Evolutionary conservation across 768 basidiomycete genomes (phyloP).

Genomic region (Lactarius pseudohatsudake): DNA sequence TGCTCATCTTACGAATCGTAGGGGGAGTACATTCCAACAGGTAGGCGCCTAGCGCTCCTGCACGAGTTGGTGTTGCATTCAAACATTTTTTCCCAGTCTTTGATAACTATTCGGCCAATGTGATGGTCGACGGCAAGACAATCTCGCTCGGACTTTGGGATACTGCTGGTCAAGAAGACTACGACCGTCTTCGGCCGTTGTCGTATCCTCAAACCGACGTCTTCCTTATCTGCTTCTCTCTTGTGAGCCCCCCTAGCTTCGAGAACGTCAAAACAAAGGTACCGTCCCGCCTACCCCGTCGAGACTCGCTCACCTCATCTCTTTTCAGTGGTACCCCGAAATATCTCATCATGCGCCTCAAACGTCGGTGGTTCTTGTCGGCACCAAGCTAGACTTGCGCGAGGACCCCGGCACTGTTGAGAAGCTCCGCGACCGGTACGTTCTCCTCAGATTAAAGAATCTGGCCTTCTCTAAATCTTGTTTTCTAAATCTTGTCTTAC

Average conservation of each 20-base stretch:
- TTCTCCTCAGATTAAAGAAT: slow-evolving; percentile 5
- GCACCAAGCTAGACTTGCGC: slow-evolving; percentile 96
- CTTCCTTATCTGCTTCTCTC: slow-evolving; percentile 98
- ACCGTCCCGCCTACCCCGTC: neutral
- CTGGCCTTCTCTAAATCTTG: slow-evolving; percentile 13
- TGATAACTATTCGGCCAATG: slow-evolving; percentile 98
- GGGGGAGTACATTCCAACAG: slow-evolving; percentile 97
- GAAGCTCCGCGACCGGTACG: slow-evolving; percentile 87
- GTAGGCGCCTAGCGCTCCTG: slow-evolving; percentile 41
- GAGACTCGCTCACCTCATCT: slow-evolving; percentile 5
- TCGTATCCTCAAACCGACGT: slow-evolving; percentile 99
- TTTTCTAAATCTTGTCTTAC: slow-evolving; percentile 12
- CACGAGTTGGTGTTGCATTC: slow-evolving; percentile 11
- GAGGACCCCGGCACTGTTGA: slow-evolving; percentile 93
- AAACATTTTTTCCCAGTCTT: slow-evolving; percentile 59
- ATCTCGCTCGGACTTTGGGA: slow-evolving; percentile 99
- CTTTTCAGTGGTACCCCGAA: slow-evolving; percentile 86
- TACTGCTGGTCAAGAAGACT: slow-evolving; percentile 99
- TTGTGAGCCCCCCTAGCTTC: slow-evolving; percentile 96
- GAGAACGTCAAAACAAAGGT: slow-evolving; percentile 99
- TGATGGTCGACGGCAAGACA: slow-evolving; percentile 98
- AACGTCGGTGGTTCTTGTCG: slow-evolving; percentile 90
- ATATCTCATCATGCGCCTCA: slow-evolving; percentile 96
- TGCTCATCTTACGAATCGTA: slow-evolving; percentile 35
- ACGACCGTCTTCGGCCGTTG: slow-evolving; percentile 94